phyloP scores from a whole-genome alignment of 108 stramenopile genomes.

The Skeletonema menzelii region DNA sequence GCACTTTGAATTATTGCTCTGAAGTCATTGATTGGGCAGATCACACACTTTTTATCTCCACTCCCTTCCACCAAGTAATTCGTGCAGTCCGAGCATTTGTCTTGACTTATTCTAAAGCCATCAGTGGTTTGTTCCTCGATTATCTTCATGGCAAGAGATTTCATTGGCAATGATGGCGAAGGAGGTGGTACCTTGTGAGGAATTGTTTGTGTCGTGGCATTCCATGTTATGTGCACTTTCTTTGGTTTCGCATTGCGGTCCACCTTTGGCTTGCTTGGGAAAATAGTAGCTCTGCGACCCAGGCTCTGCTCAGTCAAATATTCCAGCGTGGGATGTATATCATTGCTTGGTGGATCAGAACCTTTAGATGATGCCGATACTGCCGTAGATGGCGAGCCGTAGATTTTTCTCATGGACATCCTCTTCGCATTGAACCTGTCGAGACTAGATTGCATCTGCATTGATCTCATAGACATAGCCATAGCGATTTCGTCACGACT shows the following conservation, averaged over 20 bases:
- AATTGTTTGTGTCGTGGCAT: not conserved
- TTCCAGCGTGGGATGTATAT: slow-evolving; percentile 6
- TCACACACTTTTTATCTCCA: slow-evolving; percentile 18
- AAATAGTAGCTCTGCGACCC: not conserved
- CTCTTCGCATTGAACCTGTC: slow-evolving; percentile 17
- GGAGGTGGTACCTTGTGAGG: not conserved
- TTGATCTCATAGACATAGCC: not conserved
- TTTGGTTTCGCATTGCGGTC: not conserved
- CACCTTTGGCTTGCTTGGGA: not conserved
- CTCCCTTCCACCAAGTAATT: not conserved
- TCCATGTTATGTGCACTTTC: not conserved
- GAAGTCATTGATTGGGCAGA: slow-evolving; percentile 33
- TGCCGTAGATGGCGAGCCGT: not conserved
- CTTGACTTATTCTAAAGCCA: not conserved
- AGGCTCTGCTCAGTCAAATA: slow-evolving; percentile 14
- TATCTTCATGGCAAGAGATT: not conserved
- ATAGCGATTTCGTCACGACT: not conserved
- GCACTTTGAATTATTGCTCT: slow-evolving; percentile 11
- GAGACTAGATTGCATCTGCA: slow-evolving; percentile 2
- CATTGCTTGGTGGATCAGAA: not conserved
- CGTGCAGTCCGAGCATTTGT: not conserved
- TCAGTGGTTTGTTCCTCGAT: not conserved
- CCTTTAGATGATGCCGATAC: not conserved
- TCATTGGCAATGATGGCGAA: not conserved
- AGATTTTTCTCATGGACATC: not conserved